These are phyloP conservation scores for Saccharomycopsis javanensis DNA, from an alignment of 805 yeast species.

Conservation along the genomic window DNA sequence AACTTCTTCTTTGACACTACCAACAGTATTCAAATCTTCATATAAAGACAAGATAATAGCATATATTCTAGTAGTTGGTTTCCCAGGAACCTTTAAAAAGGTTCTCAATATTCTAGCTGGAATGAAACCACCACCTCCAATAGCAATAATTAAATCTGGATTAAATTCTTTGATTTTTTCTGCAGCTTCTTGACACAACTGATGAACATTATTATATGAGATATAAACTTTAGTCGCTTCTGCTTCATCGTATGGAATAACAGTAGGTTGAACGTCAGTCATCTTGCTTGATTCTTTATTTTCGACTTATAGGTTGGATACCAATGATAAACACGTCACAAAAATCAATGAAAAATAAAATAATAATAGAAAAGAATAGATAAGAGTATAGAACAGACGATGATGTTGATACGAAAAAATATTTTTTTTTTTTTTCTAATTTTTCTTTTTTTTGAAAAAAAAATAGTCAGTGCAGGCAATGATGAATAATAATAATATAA, in stretches of 20 bases:
- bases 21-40: conserved; percentile 64
- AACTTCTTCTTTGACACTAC: conserved; percentile 44
- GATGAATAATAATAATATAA: too few relatives aligned
- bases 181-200: conserved; percentile 55
- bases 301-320: background rate
- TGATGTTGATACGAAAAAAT: background rate
- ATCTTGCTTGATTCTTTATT: background rate
- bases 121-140: conserved; percentile 96
- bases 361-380: background rate
- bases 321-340: background rate
- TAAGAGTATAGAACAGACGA: background rate
- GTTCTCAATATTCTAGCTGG: conserved; percentile 96
- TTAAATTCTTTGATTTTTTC: conserved; percentile 57
- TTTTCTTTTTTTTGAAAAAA: too few relatives aligned
- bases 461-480: too few relatives aligned
- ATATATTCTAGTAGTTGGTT: conserved; percentile 85
- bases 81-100: conserved; percentile 78
- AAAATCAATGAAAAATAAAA: background rate
- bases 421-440: background rate
- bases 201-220: conserved; percentile 74
- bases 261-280: conserved; percentile 12
- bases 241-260: conserved; percentile 18
- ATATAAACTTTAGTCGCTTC: conserved; percentile 51
- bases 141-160: conserved; percentile 88
- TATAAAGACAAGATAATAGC: conserved; percentile 89